Percentiles rank a stretch among this genome's conserved stretches.
These are phyloP conservation scores for Puccinia novopanici DNA, from an alignment of 1,284 basidiomycete genomes.

Conservation along the genomic window DNA sequence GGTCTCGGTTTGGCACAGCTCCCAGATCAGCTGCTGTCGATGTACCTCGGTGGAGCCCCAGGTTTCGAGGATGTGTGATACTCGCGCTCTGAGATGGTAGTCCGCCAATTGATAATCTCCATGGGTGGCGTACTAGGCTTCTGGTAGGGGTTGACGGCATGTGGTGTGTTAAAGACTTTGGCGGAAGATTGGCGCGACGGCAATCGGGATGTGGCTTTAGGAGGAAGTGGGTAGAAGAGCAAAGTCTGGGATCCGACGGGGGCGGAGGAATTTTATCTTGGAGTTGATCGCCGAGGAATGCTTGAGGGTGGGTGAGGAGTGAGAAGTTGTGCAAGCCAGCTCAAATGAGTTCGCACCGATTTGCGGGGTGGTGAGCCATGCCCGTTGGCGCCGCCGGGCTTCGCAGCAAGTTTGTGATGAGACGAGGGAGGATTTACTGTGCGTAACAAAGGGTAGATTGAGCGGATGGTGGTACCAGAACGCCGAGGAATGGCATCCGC, in stretches of 20 bases:
- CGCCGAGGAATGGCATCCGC: background rate
- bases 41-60: conserved; percentile 64
- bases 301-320: background rate
- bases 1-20: conserved; percentile 70
- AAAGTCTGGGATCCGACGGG: background rate
- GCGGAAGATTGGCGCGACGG: background rate
- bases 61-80: conserved; percentile 9
- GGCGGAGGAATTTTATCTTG: conserved; percentile 4
- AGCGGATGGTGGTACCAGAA: background rate
- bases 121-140: background rate
- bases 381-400: background rate
- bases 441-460: background rate
- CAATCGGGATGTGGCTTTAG: background rate
- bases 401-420: background rate
- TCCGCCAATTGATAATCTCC: conserved; percentile 22
- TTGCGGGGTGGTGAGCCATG: background rate
- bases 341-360: conserved; percentile 18
- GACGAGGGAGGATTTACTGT: background rate
- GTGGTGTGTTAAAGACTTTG: background rate
- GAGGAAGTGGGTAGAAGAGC: background rate
- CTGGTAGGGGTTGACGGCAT: background rate
- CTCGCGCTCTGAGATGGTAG: conserved; percentile 8
- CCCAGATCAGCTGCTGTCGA: conserved; percentile 71
- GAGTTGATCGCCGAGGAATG: background rate
- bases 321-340: conserved; percentile 3